phyloP scores from a whole-genome alignment of 2,329 filamentous ascomycete species.

The Triangularia verruculosa region DNA sequence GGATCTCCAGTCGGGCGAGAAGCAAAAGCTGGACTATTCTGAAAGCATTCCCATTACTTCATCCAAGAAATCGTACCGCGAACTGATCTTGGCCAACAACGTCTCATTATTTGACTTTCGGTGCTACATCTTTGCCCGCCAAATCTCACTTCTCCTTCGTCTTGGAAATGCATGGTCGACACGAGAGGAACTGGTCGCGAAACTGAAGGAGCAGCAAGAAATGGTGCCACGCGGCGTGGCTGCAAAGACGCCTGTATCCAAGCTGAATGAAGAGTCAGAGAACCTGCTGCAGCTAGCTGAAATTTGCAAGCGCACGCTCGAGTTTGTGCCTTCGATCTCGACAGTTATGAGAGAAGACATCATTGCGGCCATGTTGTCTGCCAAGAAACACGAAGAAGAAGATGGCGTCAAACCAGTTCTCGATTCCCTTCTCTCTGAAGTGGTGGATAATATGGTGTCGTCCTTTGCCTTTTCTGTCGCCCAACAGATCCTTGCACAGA shows the following conservation, averaged over 20 bases:
- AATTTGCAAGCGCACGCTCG: conserved; percentile 75
- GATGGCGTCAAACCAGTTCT: conserved; percentile 29
- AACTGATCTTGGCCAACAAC: conserved; percentile 88
- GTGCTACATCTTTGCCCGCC: conserved; percentile 88
- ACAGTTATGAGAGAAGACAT: conserved; percentile 79
- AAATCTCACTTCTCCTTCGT: conserved; percentile 76
- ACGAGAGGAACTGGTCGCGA: conserved; percentile 58
- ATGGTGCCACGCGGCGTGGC: conserved; percentile 56
- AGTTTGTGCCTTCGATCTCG: conserved; percentile 79
- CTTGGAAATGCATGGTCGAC: conserved; percentile 72
- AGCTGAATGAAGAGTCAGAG: conserved; percentile 61
- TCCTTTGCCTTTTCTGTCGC: conserved; percentile 77
- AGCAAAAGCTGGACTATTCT: conserved; percentile 38
- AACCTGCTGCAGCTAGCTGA: conserved; percentile 80
- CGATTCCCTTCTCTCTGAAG: conserved; percentile 43
- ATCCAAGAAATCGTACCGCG: conserved; percentile 77
- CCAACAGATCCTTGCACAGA: conserved; percentile 74
- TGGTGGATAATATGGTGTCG: conserved; percentile 70
- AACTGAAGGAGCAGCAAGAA: conserved; percentile 61
- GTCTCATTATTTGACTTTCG: conserved; percentile 96
- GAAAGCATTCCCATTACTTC: conserved; percentile 61
- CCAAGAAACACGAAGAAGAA: conserved; percentile 38
- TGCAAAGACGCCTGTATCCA: conserved; percentile 47
- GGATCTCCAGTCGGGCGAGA: conserved; percentile 35
- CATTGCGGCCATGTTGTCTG: conserved; percentile 53